Percentiles rank a stretch among this genome's conserved stretches.
These are phyloP conservation scores for Dacryopinax spathularia DNA, from an alignment of 768 basidiomycete genomes.

Conservation along the genomic window DNA sequence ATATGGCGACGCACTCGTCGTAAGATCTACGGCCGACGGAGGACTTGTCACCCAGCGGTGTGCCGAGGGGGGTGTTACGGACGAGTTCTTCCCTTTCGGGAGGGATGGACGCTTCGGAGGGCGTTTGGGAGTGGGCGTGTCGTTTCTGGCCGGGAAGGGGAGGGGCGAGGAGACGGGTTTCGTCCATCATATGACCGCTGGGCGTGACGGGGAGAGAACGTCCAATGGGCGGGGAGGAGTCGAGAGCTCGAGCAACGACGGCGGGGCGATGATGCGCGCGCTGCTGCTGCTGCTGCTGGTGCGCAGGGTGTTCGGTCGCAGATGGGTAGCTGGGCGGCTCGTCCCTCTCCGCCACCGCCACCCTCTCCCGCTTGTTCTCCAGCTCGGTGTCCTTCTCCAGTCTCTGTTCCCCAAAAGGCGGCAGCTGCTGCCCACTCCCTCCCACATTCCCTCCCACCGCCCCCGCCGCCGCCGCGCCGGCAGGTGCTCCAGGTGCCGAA, in stretches of 20 bases:
- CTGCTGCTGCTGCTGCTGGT: not conserved
- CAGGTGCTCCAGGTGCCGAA: not conserved
- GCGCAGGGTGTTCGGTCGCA: not conserved
- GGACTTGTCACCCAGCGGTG: not conserved
- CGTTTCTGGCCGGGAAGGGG: not conserved
- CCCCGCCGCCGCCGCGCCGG: not conserved
- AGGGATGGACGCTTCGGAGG: not conserved
- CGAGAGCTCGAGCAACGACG: not conserved
- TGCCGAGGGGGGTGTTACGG: not conserved
- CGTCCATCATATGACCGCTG: not conserved
- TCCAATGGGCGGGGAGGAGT: not conserved
- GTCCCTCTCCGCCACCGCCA: constrained; percentile 6
- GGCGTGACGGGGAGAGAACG: not conserved
- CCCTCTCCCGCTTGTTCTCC: constrained; percentile 5
- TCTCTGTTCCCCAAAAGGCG: too few relatives aligned
- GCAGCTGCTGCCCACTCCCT: not conserved
- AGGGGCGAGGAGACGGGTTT: not conserved
- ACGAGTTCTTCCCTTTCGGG: not conserved
- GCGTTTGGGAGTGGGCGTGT: not conserved
- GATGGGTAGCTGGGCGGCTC: constrained; percentile 8
- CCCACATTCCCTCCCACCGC: not conserved
- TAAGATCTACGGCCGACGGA: constrained; percentile 32
- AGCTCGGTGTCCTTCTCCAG: not conserved
- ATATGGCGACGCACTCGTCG: constrained; percentile 66
- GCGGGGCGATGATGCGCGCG: not conserved